These are phyloP conservation scores for Chrysochromulina tobinii DNA, from an alignment of 78 protist genomes.

Conservation along the genomic window DNA sequence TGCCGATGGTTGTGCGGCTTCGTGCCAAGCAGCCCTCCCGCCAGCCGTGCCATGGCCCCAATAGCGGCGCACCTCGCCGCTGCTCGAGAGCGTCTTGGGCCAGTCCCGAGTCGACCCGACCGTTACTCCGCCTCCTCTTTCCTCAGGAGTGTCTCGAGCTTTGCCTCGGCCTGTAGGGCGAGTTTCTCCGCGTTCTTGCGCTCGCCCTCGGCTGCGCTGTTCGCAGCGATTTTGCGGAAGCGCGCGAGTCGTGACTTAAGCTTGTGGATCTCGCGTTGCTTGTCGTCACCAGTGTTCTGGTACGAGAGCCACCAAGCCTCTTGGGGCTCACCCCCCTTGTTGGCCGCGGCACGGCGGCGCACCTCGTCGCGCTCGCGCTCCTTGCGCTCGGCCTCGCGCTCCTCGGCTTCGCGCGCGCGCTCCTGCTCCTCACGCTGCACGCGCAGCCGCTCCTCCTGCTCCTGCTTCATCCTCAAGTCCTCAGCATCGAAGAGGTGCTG, in stretches of 20 bases:
- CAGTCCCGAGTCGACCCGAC: too few species aligned
- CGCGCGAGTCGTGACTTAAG: background rate
- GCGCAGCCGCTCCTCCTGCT: background rate
- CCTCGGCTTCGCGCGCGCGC: background rate
- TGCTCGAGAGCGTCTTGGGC: too few species aligned
- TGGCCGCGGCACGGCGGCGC: background rate
- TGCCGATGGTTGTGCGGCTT: too few species aligned
- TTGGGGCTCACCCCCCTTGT: too few species aligned
- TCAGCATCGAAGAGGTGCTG: background rate
- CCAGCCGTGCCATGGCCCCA: too few species aligned
- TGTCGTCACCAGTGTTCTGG: background rate
- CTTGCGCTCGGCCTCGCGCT: background rate
- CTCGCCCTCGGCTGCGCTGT: background rate
- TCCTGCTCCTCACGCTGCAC: background rate
- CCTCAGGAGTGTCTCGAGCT: too few species aligned
- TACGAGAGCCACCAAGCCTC: constrained; percentile 11
- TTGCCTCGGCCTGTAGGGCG: background rate
- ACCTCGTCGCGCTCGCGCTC: constrained; percentile 16
- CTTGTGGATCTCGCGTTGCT: background rate
- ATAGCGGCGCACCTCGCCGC: too few species aligned
- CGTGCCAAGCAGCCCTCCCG: too few species aligned
- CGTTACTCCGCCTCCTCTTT: too few species aligned
- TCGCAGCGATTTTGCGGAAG: background rate
- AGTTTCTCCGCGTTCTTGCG: background rate
- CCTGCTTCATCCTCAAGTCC: background rate